Percentiles rank a stretch among this genome's conserved stretches.
phyloP scores from a whole-genome alignment of 116 monocot genomes.

The Zostera marina region DNA sequence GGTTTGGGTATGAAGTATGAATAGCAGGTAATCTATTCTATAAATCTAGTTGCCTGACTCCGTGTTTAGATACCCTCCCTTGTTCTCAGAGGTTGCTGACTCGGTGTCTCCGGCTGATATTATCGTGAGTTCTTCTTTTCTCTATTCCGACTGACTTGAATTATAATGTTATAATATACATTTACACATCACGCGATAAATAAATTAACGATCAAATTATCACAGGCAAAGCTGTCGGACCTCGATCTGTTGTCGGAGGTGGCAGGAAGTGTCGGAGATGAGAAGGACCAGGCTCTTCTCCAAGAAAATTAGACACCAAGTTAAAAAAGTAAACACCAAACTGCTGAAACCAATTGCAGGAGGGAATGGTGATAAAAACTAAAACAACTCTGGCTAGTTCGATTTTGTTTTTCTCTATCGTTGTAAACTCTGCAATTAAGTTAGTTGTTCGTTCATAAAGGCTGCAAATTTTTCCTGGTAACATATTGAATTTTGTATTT shows the following conservation, averaged over 20 bases:
- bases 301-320: slow-evolving; percentile 74
- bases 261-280: slow-evolving; percentile 37
- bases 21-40: too few relatives aligned
- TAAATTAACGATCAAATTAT: too few relatives aligned
- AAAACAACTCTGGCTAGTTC: too few relatives aligned
- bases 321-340: slow-evolving; percentile 61
- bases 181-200: too few relatives aligned
- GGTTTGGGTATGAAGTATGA: too few relatives aligned
- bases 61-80: too few relatives aligned
- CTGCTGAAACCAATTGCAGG: slow-evolving; percentile 78
- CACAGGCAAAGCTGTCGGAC: slow-evolving; percentile 33
- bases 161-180: background rate
- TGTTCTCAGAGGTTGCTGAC: slow-evolving; percentile 25
- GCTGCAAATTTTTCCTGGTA: too few relatives aligned
- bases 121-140: slow-evolving; percentile 19
- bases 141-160: background rate
- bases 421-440: too few relatives aligned
- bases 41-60: too few relatives aligned
- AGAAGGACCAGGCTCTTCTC: slow-evolving; percentile 55
- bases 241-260: slow-evolving; percentile 46
- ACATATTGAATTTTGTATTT: too few relatives aligned
- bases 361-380: slow-evolving; percentile 2
- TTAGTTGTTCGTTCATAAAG: too few relatives aligned
- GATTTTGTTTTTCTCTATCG: too few relatives aligned
- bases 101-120: slow-evolving; percentile 22